phyloP scores from a whole-genome alignment of 2,329 filamentous ascomycete genomes.

The Colletotrichum graminicola region DNA sequence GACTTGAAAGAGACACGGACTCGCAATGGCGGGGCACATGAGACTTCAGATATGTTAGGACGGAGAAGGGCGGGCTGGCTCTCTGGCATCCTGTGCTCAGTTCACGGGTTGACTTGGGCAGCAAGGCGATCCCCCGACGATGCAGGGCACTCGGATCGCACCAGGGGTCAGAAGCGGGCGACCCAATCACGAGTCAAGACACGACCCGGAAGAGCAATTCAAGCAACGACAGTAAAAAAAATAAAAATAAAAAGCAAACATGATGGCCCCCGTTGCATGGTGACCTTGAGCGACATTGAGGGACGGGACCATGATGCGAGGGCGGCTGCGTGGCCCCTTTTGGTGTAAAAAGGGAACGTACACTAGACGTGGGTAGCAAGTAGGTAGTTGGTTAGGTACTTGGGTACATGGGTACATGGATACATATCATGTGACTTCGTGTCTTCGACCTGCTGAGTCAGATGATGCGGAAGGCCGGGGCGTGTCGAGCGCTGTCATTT shows the following conservation, averaged over 20 bases:
- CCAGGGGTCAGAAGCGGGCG: neutral
- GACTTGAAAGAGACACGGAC: slow-evolving; percentile 8
- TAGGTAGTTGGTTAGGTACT: no score
- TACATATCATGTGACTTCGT: slow-evolving; percentile 32
- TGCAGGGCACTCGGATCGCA: neutral
- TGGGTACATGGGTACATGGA: neutral
- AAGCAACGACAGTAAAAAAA: neutral
- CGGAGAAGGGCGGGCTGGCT: neutral
- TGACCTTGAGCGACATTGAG: neutral
- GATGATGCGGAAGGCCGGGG: slow-evolving; percentile 27
- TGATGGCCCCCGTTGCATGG: neutral
- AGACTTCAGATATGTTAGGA: neutral
- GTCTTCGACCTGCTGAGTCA: slow-evolving; percentile 42
- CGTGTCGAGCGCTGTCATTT: slow-evolving; percentile 26
- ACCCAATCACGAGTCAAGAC: slow-evolving; percentile 18
- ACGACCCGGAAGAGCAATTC: slow-evolving; percentile 29
- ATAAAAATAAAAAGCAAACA: slow-evolving; percentile 26
- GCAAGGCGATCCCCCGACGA: neutral
- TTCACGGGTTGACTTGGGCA: slow-evolving; percentile 5
- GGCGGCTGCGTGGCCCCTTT: no score
- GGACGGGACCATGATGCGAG: neutral
- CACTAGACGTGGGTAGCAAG: no score
- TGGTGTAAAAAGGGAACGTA: no score
- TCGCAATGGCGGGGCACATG: neutral
- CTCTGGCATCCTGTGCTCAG: neutral